phyloP scores from a whole-genome alignment of 192 early-diverging fungal species.

The Funneliformis geosporum region DNA sequence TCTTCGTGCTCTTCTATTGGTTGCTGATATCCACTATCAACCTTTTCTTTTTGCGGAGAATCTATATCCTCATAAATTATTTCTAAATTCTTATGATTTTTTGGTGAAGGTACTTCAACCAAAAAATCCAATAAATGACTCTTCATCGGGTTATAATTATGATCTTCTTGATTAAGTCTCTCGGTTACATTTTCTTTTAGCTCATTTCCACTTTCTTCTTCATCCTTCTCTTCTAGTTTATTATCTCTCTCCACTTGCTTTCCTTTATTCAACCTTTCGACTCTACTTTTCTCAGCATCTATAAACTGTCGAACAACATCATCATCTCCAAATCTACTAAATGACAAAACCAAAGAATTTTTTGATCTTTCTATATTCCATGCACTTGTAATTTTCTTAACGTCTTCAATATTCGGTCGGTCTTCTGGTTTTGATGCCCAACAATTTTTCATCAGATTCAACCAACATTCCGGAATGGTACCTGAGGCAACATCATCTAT shows the following conservation, averaged over 20 bases:
- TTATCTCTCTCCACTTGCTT: background rate
- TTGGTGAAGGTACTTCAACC: background rate
- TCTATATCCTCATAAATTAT: background rate
- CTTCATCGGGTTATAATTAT: background rate
- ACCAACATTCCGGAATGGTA: slow-evolving; percentile 1
- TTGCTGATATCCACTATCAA: background rate
- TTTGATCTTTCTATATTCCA: background rate
- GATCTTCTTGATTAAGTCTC: background rate
- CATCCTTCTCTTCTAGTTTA: background rate
- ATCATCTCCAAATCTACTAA: background rate
- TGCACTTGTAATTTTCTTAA: background rate
- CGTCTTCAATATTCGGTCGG: background rate
- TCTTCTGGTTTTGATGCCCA: slow-evolving; percentile 5
- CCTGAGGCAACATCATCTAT: background rate
- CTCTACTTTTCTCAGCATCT: background rate
- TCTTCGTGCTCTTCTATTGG: background rate
- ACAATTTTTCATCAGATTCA: slow-evolving; percentile 9
- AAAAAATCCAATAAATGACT: background rate
- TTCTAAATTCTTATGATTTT: background rate
- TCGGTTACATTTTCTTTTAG: background rate
- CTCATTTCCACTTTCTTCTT: no score
- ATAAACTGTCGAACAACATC: background rate
- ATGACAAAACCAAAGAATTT: background rate
- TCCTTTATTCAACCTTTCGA: background rate
- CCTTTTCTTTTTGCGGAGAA: background rate